Conservation (phyloP, 352 stramenopile species). For the Pythium periplocum region DNA sequence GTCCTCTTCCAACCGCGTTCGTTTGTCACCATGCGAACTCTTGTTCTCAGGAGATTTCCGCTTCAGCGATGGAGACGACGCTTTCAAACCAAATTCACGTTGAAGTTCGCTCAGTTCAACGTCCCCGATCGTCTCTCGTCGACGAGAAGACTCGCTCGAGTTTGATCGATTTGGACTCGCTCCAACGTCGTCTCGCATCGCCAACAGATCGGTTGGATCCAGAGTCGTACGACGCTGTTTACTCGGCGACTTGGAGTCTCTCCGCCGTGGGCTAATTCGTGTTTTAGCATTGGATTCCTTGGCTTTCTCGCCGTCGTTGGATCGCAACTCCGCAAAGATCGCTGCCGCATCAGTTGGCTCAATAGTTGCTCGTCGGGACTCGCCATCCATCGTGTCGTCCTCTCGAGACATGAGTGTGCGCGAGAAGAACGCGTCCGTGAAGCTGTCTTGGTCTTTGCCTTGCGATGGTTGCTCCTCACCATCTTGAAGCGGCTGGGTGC, state of each 20-base stretch:
- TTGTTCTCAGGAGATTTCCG: slow-evolving; percentile 2
- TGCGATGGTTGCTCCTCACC: background rate
- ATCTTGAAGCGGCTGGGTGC: slow-evolving; percentile 6
- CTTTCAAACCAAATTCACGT: slow-evolving; percentile 12
- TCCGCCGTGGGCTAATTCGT: slow-evolving; percentile 2
- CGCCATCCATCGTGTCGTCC: slow-evolving; percentile 3
- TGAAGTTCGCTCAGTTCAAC: slow-evolving; percentile 39
- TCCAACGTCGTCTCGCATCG: slow-evolving; percentile 13
- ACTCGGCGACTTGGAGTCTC: background rate
- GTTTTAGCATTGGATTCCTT: background rate
- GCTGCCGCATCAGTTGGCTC: slow-evolving; percentile 38
- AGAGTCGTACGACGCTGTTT: slow-evolving; percentile 34
- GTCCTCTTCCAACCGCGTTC: background rate
- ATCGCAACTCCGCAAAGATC: slow-evolving; percentile 36
- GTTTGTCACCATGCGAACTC: background rate
- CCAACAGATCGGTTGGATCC: slow-evolving; percentile 39
- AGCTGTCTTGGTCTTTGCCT: slow-evolving; percentile 26
- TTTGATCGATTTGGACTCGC: background rate
- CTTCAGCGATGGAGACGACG: background rate
- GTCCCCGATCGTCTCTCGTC: slow-evolving; percentile 58
- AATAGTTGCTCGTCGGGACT: slow-evolving; percentile 35
- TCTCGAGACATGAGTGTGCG: slow-evolving; percentile 31
- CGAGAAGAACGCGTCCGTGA: slow-evolving; percentile 47
- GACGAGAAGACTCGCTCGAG: slow-evolving; percentile 9
- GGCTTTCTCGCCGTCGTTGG: slow-evolving; percentile 3